These are phyloP conservation scores for Hygrophoropsis aurantiaca DNA, from an alignment of 768 basidiomycete species.

Conservation along the genomic window DNA sequence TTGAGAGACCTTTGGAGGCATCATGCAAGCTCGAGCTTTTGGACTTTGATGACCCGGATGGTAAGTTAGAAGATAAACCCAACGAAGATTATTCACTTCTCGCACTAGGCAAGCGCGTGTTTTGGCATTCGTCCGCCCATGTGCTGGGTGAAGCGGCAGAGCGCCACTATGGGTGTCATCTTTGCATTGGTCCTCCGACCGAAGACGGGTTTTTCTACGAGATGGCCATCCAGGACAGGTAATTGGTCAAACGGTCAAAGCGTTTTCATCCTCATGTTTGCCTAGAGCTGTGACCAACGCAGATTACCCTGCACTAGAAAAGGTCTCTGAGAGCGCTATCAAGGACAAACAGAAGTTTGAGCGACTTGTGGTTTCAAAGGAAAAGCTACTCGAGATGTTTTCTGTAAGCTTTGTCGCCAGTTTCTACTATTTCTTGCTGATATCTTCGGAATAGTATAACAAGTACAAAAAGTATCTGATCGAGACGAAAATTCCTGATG, in stretches of 20 bases:
- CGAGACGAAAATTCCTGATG: conserved; percentile 93
- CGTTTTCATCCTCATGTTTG: conserved; percentile 1
- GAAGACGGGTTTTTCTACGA: conserved; percentile 99
- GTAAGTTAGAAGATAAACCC: conserved; percentile 30
- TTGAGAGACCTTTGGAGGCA: conserved; percentile 90
- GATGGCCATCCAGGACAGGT: conserved; percentile 88
- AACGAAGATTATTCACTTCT: neutral
- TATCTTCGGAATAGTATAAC: conserved; percentile 71
- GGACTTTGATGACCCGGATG: conserved; percentile 92
- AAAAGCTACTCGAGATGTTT: conserved; percentile 97
- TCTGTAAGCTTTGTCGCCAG: conserved; percentile 51
- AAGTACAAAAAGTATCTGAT: conserved; percentile 98
- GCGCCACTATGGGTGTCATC: conserved; percentile 93
- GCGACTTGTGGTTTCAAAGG: conserved; percentile 89
- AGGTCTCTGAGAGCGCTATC: conserved; percentile 80
- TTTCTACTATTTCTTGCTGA: neutral
- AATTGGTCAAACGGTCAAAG: conserved; percentile 4
- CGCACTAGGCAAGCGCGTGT: conserved; percentile 83
- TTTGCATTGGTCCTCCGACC: conserved; percentile 95
- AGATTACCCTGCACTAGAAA: conserved; percentile 90
- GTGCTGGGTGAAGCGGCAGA: conserved; percentile 97
- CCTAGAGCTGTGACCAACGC: conserved; percentile 69
- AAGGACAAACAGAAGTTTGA: conserved; percentile 99
- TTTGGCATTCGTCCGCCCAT: conserved; percentile 99
- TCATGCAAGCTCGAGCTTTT: conserved; percentile 80